Conservation (phyloP, 768 basidiomycete genomes). For the Phylloporus scabripes region DNA sequence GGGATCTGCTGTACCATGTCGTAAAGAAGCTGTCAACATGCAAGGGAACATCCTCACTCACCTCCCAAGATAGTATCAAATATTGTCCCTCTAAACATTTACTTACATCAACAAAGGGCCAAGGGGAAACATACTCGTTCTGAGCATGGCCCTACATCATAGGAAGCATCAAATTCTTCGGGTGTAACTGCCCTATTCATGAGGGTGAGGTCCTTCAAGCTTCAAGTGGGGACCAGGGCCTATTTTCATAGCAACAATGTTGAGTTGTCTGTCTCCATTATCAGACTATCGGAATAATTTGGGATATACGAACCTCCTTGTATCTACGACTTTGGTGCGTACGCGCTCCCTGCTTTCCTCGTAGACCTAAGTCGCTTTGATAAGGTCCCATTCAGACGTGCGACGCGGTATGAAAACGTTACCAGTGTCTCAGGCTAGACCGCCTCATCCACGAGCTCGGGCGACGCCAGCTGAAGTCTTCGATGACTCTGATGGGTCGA, state of each 20-base stretch:
- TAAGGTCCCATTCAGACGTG: neutral
- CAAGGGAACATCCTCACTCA: neutral
- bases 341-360: neutral
- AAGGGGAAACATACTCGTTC: neutral
- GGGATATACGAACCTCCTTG: neutral
- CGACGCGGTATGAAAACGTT: neutral
- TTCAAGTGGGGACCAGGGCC: neutral
- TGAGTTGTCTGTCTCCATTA: neutral
- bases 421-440: neutral
- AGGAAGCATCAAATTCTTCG: neutral
- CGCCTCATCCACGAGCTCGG: neutral
- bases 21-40: neutral
- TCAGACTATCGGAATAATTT: neutral
- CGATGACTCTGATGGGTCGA: neutral
- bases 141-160: neutral
- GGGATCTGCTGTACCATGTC: neutral
- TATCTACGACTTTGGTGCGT: neutral
- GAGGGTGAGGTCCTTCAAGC: neutral
- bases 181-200: neutral
- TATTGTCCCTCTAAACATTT: neutral
- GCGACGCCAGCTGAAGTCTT: neutral
- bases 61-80: neutral
- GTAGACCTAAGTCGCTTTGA: neutral
- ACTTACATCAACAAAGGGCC: too few relatives aligned
- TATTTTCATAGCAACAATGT: neutral